A percentile compares a stretch with the other conserved stretches of the same genome.
These are phyloP conservation scores for Moesziomyces globuligerus DNA, from an alignment of 1,284 basidiomycete species.

Conservation along the genomic window DNA sequence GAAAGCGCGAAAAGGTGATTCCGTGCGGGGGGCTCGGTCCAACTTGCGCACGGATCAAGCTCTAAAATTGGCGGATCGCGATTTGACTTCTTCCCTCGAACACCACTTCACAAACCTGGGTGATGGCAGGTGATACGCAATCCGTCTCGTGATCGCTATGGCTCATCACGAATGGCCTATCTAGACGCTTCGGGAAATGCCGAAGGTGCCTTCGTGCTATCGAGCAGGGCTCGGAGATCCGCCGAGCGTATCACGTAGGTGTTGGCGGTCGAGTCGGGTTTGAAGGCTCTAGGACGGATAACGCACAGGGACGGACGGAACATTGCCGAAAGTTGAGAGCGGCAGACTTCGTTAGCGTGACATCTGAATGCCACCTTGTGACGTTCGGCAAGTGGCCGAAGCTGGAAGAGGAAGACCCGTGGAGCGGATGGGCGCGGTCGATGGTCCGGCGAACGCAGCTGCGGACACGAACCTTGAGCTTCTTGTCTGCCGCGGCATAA, in stretches of 20 bases:
- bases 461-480: background rate
- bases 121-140: background rate
- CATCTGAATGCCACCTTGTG: background rate
- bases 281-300: constrained; percentile 1
- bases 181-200: background rate
- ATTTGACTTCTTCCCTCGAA: background rate
- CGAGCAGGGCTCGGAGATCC: background rate
- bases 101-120: background rate
- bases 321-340: background rate
- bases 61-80: background rate
- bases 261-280: constrained; percentile 17
- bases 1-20: background rate
- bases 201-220: background rate
- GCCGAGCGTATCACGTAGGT: background rate
- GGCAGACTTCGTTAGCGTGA: background rate
- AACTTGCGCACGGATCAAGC: background rate
- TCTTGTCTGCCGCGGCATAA: background rate
- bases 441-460: background rate
- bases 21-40: no score
- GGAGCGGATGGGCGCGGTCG: no score
- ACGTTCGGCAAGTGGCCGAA: background rate
- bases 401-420: no score
- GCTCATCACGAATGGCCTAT: no score
- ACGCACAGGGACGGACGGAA: background rate
- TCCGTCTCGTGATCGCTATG: background rate